Base-by-base conservation (phyloP, 148 eudicot genomes). In the Rhododendron ferrugineum region DNA sequence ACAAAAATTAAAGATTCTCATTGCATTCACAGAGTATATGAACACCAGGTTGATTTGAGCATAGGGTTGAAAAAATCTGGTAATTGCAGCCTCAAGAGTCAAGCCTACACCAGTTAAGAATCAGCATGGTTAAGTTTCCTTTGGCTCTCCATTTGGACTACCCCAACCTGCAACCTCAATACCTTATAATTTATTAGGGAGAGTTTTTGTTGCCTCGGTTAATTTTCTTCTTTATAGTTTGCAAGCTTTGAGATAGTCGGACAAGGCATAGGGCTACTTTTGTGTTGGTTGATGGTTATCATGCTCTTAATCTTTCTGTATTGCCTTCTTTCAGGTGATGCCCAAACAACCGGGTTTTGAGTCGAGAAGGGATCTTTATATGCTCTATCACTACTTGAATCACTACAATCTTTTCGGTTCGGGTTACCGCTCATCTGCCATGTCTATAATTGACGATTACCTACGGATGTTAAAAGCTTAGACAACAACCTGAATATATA, bases 341-440 rank as follows among this genome's bases (percentile, higher is more conserved):
- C 99, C 98, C 26, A 92, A 93, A 86, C 98, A 95, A 88, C 92
- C 95, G 34, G 99, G 98, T 62, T 97, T 92, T 76, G 99, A 95
- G 92, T 88, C 90, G 88, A 92, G 99, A 90, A 89, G 92, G 85
- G 98, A 97, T 86, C 89, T 97, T 1, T 97, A 97, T 82, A 78
- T 92, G 95, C 85, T 97, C 83, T 97, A 97, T 86, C 99, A 97
- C 85, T 97, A 97, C 92, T 90, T 97, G 88, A 97, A 97, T 89
- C 99, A 97, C 87, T 97, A 97, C 88, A 97, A 97, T 82, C 92
- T 97, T 66, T 97, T 97, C 28, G 99, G 99, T 46, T 94, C 98
- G 23, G 93, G 99, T 78, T 97, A 97, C 88, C 93, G 98, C 47
- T 92, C 98, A n/a, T 97, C 99, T 76, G 90, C 98, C 84, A 88